phyloP scores from a whole-genome alignment of 2,329 filamentous ascomycete genomes.

The Talaromyces verruculosus region DNA sequence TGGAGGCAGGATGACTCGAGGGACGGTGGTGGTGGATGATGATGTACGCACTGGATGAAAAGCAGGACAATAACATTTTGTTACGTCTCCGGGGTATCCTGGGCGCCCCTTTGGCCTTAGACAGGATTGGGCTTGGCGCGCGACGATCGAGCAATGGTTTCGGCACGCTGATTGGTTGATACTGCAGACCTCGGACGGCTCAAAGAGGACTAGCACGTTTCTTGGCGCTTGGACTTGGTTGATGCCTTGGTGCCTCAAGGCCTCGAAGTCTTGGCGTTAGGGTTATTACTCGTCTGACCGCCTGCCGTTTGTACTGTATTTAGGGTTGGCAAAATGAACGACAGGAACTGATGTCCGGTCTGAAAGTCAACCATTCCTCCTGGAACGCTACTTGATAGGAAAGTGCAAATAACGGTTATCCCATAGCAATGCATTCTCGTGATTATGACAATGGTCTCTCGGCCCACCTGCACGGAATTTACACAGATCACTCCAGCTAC shows the following conservation, averaged over 20 bases:
- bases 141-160: not conserved
- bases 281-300: not conserved
- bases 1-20: conserved; percentile 4
- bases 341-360: conserved; percentile 19
- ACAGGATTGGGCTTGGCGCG: not conserved
- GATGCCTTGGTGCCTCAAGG: conserved; percentile 4
- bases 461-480: conserved; percentile 6
- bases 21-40: not conserved
- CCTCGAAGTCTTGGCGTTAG: not conserved
- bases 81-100: conserved; percentile 9
- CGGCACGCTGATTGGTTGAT: not conserved
- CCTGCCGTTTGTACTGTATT: not conserved
- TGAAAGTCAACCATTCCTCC: not conserved
- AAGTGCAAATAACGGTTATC: not conserved
- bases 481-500: not conserved
- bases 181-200: not conserved
- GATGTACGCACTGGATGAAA: not conserved
- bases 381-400: conserved; percentile 7
- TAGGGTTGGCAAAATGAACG: conserved; percentile 11
- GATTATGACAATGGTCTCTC: not conserved
- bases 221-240: not conserved
- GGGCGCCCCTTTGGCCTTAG: conserved; percentile 8
- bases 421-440: not conserved
- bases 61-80: no score
- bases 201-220: not conserved